Evolutionary conservation across 2,329 filamentous ascomycete species (phyloP), one percentile per base, ranked within the genome.

Genomic region (Parafenestella ontariensis): DNA sequence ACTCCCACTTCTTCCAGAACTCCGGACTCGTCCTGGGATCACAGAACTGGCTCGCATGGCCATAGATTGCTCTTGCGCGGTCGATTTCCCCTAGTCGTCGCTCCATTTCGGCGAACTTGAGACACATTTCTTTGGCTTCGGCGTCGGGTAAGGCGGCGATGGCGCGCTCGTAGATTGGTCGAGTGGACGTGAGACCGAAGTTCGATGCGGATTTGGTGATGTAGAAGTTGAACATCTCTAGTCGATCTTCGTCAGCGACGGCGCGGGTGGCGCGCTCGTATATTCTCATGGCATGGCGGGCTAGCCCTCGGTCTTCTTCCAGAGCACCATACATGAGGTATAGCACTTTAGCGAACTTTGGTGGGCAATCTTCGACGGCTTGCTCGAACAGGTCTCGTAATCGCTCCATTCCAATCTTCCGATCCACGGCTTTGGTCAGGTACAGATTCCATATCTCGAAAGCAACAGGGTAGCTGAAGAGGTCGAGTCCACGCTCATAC

Each of bases 371-470:
- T 76, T 98, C 94, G 15, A 98, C 87, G 2, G 96, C 92, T 81
- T 99, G 95, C 75, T 99, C 95, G 70, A 99, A 99, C 6, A 99
- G 84, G 75, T 99, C 96, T 54, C 95, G 88, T 21, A 99, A 81
- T 46, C 95, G 86, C 75, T 99, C 95, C 66, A 99, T 97, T 52
- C 91, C 89, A 71, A 98, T 96, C 76, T 96, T 95, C 52, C 95
- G 90, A 73, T 97, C 92, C 20, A 98, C 93, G 0, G 95, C 95
- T 78, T 99, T 99, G 49, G 92, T 97, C 50, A 99, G 85, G 76
- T 99, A 99, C 8, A 99, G 79, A 66, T 99, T 99, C 96, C 95
- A 99, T 20, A 99, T 83, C 80, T 99, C 95, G 75, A 99, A 99
- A 15, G 95, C 95, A 17, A 98, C 94, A 0, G 95, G 95, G 70